Evolutionary conservation across 805 yeast genomes (phyloP).

Genomic region (Ogataea angusta): DNA sequence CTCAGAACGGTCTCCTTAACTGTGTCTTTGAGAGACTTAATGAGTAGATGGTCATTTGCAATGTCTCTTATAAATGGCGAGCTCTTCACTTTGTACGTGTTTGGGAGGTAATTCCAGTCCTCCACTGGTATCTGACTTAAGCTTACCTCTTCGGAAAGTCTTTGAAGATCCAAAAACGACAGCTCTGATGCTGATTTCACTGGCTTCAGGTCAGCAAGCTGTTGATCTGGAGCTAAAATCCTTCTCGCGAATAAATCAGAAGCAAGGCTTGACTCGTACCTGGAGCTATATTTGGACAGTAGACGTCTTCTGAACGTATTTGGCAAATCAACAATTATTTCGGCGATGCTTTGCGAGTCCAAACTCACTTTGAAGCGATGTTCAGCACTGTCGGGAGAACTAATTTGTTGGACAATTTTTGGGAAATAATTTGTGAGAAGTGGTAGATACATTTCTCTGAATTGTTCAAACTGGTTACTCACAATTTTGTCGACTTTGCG

Average conservation of each 20-base stretch:
- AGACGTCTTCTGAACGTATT: slow-evolving; percentile 42
- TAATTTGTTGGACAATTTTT: slow-evolving; percentile 21
- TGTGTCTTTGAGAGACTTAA: slow-evolving; percentile 34
- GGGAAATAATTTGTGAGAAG: slow-evolving; percentile 43
- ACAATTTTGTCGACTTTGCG: slow-evolving; percentile 85
- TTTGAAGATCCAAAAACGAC: slow-evolving; percentile 28
- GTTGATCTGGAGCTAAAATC: slow-evolving; percentile 16
- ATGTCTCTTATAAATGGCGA: slow-evolving; percentile 40
- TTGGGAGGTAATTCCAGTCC: slow-evolving; percentile 35
- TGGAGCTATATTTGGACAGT: slow-evolving; percentile 25
- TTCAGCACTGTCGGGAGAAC: slow-evolving; percentile 21
- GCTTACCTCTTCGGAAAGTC: slow-evolving; percentile 6
- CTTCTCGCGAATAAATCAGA: slow-evolving; percentile 32
- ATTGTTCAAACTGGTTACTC: slow-evolving; percentile 63
- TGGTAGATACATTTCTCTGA: slow-evolving; percentile 74
- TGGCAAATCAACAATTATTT: slow-evolving; percentile 51
- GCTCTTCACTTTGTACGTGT: slow-evolving; percentile 18
- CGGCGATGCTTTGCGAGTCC: slow-evolving; percentile 35
- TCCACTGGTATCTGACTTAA: slow-evolving; percentile 26
- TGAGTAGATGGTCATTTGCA: slow-evolving; percentile 39
- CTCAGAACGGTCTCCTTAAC: slow-evolving; percentile 55
- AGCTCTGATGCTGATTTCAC: slow-evolving; percentile 15
- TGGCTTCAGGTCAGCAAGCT: slow-evolving; percentile 11
- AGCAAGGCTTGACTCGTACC: slow-evolving; percentile 24
- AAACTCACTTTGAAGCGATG: slow-evolving; percentile 29